Evolutionary conservation across 768 basidiomycete genomes (phyloP), one percentile per base, ranked within the genome.

Genomic region (Boletellus emodensis): DNA sequence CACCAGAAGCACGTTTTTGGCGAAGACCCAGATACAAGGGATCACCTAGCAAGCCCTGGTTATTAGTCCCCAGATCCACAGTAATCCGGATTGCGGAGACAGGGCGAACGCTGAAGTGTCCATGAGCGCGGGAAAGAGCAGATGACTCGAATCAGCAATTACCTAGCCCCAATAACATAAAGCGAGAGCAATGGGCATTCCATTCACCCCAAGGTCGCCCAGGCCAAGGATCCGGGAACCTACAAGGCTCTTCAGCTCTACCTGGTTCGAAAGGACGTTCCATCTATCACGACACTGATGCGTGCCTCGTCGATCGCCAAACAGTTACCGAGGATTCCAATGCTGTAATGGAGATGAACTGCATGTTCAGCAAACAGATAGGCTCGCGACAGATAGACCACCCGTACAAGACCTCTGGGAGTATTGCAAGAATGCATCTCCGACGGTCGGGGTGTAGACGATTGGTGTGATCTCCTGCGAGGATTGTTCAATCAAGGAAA

Each of bases 221-320:
- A 96, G 71, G 50, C 94, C 94, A 33, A 96, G 79, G 59, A 95
- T 94, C 41, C 94, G 84, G 15, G 88, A 90, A 33, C 87, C 90
- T 82, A 56, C 20, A 12, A 18, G 30, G 13, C 33, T 15, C 3
- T 46, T 59, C 35, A 62, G 54, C 17, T 28, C 26, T 41, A 33
- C 13, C 3, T 8, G 14, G 24, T 34, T 14, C n/a, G 10, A 17
- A 40, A 12, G 17, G 30, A 63, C 76, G 53, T 58, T 74, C 93
- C 94, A 68, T 95, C 94, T 0, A 94, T 96, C 24, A 96, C 92
- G 36, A 97, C 94, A 44, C 83, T 81, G 56, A 96, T 94, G 32
- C 90, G 81, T n/a, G 89, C 86, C 36, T 89, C 82, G 44, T 84
- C 75, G 51, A 82, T 70, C 53, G 75, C 79, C 3, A 85, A 83